These are phyloP conservation scores for Pyrenula massariospora DNA, from an alignment of 495 filamentous ascomycete species.

Conservation along the genomic window DNA sequence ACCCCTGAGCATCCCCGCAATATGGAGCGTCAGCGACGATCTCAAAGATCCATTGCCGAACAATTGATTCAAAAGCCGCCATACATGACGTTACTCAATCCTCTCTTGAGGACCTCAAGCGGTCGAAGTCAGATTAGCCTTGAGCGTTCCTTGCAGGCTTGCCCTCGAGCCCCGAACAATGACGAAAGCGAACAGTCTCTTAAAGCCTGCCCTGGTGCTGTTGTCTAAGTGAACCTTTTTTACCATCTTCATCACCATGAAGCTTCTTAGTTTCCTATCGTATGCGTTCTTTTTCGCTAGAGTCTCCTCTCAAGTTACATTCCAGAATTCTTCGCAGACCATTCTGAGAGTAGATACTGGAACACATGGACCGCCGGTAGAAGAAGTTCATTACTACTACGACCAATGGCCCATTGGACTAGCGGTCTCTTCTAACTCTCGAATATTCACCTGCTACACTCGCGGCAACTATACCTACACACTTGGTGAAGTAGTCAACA, in stretches of 20 bases:
- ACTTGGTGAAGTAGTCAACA: slow-evolving; percentile 21
- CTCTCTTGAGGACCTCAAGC: too few species aligned
- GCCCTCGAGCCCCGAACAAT: too few species aligned
- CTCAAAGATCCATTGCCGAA: too few species aligned
- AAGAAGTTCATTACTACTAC: slow-evolving; percentile 28
- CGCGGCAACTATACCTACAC: slow-evolving; percentile 20
- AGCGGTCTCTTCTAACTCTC: slow-evolving; percentile 20
- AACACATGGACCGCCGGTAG: slow-evolving; percentile 21
- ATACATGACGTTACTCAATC: too few species aligned
- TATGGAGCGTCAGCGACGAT: too few species aligned
- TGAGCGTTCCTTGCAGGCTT: too few species aligned
- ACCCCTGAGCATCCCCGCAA: too few species aligned
- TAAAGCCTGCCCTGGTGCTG: slow-evolving; percentile 2
- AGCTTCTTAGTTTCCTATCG: background rate
- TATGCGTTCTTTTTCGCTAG: slow-evolving; percentile 4
- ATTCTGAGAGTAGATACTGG: slow-evolving; percentile 22
- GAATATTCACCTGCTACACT: slow-evolving; percentile 27
- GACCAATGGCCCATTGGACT: slow-evolving; percentile 31
- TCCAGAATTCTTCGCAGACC: slow-evolving; percentile 11
- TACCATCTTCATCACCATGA: background rate
- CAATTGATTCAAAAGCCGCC: too few species aligned
- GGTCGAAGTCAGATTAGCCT: too few species aligned
- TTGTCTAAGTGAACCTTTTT: slow-evolving; percentile 5
- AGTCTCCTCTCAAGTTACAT: slow-evolving; percentile 10
- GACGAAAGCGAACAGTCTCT: background rate